These are phyloP conservation scores for Draba incana DNA, from an alignment of 345 rosid species.

Conservation along the genomic window DNA sequence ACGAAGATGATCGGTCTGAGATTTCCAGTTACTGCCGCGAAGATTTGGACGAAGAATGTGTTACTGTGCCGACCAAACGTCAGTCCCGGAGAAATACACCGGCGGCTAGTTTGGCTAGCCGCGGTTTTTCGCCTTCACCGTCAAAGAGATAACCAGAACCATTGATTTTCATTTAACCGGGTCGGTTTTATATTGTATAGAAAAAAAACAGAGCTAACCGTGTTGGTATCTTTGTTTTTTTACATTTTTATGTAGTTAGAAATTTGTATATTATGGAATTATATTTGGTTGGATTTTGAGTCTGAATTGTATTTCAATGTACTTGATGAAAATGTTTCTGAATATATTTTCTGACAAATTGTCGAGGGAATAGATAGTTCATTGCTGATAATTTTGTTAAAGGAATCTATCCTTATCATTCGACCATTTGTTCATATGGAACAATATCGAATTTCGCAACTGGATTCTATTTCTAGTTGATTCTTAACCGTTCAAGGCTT, in stretches of 20 bases:
- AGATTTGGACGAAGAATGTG: slow-evolving; percentile 55
- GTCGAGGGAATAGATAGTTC: background rate
- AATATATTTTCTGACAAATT: background rate
- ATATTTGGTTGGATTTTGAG: background rate
- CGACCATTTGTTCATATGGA: background rate
- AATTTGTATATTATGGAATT: slow-evolving; percentile 13
- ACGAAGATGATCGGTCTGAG: slow-evolving; percentile 47
- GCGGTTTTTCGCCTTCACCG: slow-evolving; percentile 45
- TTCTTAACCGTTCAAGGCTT: background rate
- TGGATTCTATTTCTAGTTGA: slow-evolving; percentile 1
- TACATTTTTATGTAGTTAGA: background rate
- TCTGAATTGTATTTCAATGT: background rate
- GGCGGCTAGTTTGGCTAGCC: slow-evolving; percentile 49
- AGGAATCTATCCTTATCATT: background rate
- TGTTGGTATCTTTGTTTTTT: background rate
- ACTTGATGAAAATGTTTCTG: background rate
- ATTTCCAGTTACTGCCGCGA: slow-evolving; percentile 14
- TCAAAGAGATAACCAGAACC: slow-evolving; percentile 23
- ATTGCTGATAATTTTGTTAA: background rate
- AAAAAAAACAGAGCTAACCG: slow-evolving; percentile 21
- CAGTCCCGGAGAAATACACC: slow-evolving; percentile 58
- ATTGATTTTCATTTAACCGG: slow-evolving; percentile 15
- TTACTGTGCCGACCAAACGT: slow-evolving; percentile 76
- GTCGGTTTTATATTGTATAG: slow-evolving; percentile 29
- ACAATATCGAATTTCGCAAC: background rate